Evolutionary conservation across 306 rosid genomes (phyloP), one percentile per base, ranked within the genome.

Genomic region (Vigna trinervia): DNA sequence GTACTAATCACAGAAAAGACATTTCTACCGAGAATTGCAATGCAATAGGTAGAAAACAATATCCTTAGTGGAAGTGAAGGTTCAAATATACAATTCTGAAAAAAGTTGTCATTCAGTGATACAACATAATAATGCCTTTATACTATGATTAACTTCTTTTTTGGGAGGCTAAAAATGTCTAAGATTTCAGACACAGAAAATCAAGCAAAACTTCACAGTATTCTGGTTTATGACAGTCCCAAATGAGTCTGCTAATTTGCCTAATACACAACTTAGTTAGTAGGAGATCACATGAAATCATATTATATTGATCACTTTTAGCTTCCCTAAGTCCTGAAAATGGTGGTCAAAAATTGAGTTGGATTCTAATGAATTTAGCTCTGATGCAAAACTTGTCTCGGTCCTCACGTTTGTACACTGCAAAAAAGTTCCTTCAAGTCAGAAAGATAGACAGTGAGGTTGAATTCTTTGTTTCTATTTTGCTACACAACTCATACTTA

Each of bases 381-480:
- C 23, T 66, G 72, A 71, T 80, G 82, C 70, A 64, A 65, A 79
- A 36, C 23, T 28, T 65, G 39, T 60, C 20, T 77, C 56, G 20
- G 57, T 46, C 26, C 6, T 47, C 71, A 38, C 68, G 56, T 74
- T 68, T 78, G 70, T 74, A 69, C 28, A 26, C 83, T 47, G 83
- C 53, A 8, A 60, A 73, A 66, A 52, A 72, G 85, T 54, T 65
- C 22, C 65, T 81, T 36, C 13, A 14, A 69, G 85, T 79, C 85
- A 74, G 85, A 81, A 38, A 63, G 70, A 75, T 81, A 78, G 85
- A 56, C 51, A 69, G 76, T 81, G 58, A 79, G 39, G 64, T 83
- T 69, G 61, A 78, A 83, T 79, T 68, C 47, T 2, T 65, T 83
- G 77, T 39, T 38, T 78, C 68, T 67, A 32, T 73, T 73, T 59